Evolutionary conservation across 345 rosid species (phyloP).

Genomic region (Raphanus sativus): DNA sequence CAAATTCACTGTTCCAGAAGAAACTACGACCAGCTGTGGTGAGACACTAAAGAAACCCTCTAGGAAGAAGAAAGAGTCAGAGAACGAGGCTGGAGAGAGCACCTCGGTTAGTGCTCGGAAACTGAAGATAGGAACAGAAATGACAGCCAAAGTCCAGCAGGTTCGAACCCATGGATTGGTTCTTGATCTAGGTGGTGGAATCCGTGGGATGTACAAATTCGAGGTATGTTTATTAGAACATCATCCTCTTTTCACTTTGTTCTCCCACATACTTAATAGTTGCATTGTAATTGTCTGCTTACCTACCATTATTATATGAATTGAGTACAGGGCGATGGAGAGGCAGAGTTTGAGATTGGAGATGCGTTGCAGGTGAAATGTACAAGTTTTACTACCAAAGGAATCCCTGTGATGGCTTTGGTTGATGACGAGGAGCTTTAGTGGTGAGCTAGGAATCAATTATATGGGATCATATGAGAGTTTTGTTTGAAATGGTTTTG

Average conservation of each 20-base stretch:
- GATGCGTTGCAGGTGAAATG: conserved; percentile 64
- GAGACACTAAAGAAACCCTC: conserved; percentile 27
- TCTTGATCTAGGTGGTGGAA: conserved; percentile 87
- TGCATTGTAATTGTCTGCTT: conserved; percentile 7
- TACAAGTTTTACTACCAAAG: conserved; percentile 71
- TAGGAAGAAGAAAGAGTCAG: conserved; percentile 23
- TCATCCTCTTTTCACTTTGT: background rate
- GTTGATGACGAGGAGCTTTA: conserved; percentile 40
- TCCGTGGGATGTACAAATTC: conserved; percentile 86
- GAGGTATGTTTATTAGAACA: conserved; percentile 47
- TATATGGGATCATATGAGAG: background rate
- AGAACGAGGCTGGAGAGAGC: conserved; percentile 30
- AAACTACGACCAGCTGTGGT: background rate
- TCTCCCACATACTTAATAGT: background rate
- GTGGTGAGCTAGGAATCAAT: background rate
- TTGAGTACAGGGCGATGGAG: conserved; percentile 47
- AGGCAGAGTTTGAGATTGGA: conserved; percentile 52
- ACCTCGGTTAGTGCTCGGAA: conserved; percentile 40
- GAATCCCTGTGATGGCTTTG: conserved; percentile 71
- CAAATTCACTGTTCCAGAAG: conserved; percentile 7
- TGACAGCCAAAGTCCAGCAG: conserved; percentile 62
- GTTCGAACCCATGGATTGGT: conserved; percentile 74
- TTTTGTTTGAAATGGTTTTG: background rate
- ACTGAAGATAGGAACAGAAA: conserved; percentile 69
- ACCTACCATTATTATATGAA: background rate